Conservation (phyloP, 2,329 filamentous ascomycete genomes). For the Penicillium oxalicum region DNA sequence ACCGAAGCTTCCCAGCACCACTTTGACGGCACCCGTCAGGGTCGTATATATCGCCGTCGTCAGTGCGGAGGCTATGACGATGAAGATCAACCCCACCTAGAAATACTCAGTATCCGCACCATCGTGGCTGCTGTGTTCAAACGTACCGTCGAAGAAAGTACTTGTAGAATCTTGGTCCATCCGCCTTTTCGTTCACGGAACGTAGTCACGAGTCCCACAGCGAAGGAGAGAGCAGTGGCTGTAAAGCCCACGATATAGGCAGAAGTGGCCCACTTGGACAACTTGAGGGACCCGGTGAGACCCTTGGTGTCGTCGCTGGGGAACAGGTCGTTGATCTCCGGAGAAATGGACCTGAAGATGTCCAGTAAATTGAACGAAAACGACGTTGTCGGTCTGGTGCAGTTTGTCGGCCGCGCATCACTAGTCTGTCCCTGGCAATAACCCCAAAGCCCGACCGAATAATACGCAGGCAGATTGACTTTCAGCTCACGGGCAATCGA, state of each 20-base stretch:
- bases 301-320: background rate
- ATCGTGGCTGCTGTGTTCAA: background rate
- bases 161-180: background rate
- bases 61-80: slow-evolving; percentile 1
- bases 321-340: slow-evolving; percentile 2
- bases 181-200: slow-evolving; percentile 1
- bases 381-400: slow-evolving; percentile 3
- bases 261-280: slow-evolving; percentile 4
- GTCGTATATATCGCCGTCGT: slow-evolving; percentile 3
- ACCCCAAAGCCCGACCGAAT: slow-evolving; percentile 8
- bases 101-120: background rate
- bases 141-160: slow-evolving; percentile 4
- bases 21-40: slow-evolving; percentile 1
- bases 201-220: background rate
- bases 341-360: background rate
- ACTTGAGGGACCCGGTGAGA: slow-evolving; percentile 3
- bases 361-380: slow-evolving; percentile 8
- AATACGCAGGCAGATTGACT: slow-evolving; percentile 1
- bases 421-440: slow-evolving; percentile 4
- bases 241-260: slow-evolving; percentile 6
- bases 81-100: slow-evolving; percentile 1
- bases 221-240: background rate
- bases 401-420: background rate
- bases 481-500: slow-evolving; percentile 3
- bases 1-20: background rate